Percentiles rank a stretch among this genome's conserved stretches.
Conservation (phyloP, 352 stramenopile genomes). For the Pythium phragmitis region DNA sequence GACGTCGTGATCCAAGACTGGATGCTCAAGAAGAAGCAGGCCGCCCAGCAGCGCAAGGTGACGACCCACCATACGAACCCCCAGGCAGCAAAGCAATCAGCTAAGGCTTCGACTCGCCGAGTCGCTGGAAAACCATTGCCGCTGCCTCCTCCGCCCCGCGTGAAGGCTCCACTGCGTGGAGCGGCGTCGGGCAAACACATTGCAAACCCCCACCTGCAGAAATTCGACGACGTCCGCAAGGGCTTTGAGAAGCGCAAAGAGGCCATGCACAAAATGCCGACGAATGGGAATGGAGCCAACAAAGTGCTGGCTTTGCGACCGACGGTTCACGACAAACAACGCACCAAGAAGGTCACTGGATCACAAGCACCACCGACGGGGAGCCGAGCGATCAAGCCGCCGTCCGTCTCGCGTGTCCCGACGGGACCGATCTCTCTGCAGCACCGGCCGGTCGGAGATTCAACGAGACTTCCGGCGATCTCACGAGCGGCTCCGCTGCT, state of each 20-base stretch:
- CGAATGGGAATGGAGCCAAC: slow-evolving; percentile 23
- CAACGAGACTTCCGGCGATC: slow-evolving; percentile 22
- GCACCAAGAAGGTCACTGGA: slow-evolving; percentile 7
- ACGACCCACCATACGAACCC: slow-evolving; percentile 29
- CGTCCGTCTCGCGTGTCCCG: neutral
- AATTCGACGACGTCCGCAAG: slow-evolving; percentile 68
- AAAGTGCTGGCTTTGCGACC: slow-evolving; percentile 27
- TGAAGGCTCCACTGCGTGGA: slow-evolving; percentile 42
- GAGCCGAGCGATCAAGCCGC: neutral
- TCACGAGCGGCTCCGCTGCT: slow-evolving; percentile 4
- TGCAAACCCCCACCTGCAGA: slow-evolving; percentile 55
- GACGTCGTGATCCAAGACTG: slow-evolving; percentile 74
- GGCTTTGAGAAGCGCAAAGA: slow-evolving; percentile 58
- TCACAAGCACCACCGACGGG: neutral
- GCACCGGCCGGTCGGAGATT: slow-evolving; percentile 5
- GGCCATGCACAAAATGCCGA: slow-evolving; percentile 38
- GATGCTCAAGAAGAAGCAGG: slow-evolving; percentile 67
- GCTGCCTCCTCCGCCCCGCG: slow-evolving; percentile 31
- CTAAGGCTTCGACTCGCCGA: slow-evolving; percentile 1
- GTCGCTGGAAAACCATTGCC: slow-evolving; percentile 28
- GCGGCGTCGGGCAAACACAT: slow-evolving; percentile 57
- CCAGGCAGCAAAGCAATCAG: neutral
- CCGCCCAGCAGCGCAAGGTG: slow-evolving; percentile 51
- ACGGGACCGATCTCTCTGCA: neutral
- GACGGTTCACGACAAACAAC: slow-evolving; percentile 2